Evolutionary conservation across 441 rosid species (phyloP), one percentile per base, ranked within the genome.

Genomic region (Mallotus repandus): DNA sequence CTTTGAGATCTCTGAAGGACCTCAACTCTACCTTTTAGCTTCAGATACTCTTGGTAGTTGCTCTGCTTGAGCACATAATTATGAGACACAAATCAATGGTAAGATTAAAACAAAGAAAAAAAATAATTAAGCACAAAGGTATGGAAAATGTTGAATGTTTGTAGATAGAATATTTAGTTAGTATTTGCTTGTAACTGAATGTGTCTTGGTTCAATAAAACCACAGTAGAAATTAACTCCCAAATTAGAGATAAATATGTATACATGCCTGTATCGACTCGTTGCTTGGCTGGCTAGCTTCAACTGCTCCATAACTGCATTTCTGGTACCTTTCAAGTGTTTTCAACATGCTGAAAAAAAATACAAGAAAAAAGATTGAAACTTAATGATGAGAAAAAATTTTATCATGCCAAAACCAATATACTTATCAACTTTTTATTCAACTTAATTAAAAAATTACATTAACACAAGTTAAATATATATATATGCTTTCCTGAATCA

Each of bases 1-100:
- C 89, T 86, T 68, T 87, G 93, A 74, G 86, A 81, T 64, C 45
- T 76, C 67, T 87, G 93, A 8, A 89, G 84, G 71, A 74, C 74
- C 68, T 87, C 91, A 41, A 80, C 86, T 49, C 83, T 81, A 68
- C 87, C 82, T 79, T 83, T 83, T 2, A 89, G 84, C 84, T 79
- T 86, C 82, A 86, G 72, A 70, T 82, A 89, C 63, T 89, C 91
- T 76, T 86, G 86, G 76, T 89, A 86, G 74, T 70, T 85, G 77
- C 53, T 67, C 88, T 87, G 87, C 69, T 79, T 60, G 35, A 55
- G 18, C 7, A 18, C 8, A 38, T 41, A 73, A 29, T 25, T 25
- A 25, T 0, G 9, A 8, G 12, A 48, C 29, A 21, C 9, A 10
- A 45, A 10, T 8, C 49, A 7, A 19, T 19, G 13, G 25, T 45